phyloP scores from a whole-genome alignment of 495 filamentous ascomycete species.

The Penicillium roqueforti region DNA sequence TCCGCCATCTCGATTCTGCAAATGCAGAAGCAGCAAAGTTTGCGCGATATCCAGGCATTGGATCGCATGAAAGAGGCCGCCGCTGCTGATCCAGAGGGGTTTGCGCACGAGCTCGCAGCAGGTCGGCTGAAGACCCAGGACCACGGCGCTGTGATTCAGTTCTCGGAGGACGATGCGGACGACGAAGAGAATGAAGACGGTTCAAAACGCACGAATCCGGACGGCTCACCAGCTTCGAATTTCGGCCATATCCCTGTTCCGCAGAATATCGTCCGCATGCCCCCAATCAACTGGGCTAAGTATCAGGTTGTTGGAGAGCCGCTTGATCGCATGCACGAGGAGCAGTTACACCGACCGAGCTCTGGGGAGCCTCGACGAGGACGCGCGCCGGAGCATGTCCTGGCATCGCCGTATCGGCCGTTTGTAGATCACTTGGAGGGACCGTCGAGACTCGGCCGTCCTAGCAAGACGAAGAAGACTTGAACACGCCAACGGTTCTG shows the following conservation, averaged over 20 bases:
- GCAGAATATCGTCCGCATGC: slow-evolving; percentile 81
- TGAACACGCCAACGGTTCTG: slow-evolving; percentile 11
- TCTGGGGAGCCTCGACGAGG: slow-evolving; percentile 50
- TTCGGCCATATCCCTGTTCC: slow-evolving; percentile 61
- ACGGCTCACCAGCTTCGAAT: slow-evolving; percentile 27
- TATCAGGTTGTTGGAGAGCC: slow-evolving; percentile 79
- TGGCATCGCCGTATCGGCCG: slow-evolving; percentile 74
- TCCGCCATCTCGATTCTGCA: slow-evolving; percentile 78
- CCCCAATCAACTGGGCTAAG: slow-evolving; percentile 85
- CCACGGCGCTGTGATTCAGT: slow-evolving; percentile 38
- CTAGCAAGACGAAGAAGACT: slow-evolving; percentile 35
- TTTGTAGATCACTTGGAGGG: slow-evolving; percentile 60
- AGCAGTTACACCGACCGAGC: slow-evolving; percentile 63
- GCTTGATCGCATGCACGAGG: slow-evolving; percentile 76
- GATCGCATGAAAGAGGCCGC: slow-evolving; percentile 60
- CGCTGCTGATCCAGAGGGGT: slow-evolving; percentile 62
- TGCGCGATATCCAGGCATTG: slow-evolving; percentile 64
- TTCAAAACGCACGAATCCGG: slow-evolving; percentile 10
- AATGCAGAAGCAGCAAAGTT: slow-evolving; percentile 70
- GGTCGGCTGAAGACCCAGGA: slow-evolving; percentile 49
- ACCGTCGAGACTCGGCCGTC: slow-evolving; percentile 31
- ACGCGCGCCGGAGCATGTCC: slow-evolving; percentile 44
- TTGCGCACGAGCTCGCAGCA: slow-evolving; percentile 55
- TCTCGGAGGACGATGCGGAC: slow-evolving; percentile 34
- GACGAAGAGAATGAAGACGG: slow-evolving; percentile 35